Conservation (phyloP, 805 yeast genomes). For the Sugiyamaella americana region DNA sequence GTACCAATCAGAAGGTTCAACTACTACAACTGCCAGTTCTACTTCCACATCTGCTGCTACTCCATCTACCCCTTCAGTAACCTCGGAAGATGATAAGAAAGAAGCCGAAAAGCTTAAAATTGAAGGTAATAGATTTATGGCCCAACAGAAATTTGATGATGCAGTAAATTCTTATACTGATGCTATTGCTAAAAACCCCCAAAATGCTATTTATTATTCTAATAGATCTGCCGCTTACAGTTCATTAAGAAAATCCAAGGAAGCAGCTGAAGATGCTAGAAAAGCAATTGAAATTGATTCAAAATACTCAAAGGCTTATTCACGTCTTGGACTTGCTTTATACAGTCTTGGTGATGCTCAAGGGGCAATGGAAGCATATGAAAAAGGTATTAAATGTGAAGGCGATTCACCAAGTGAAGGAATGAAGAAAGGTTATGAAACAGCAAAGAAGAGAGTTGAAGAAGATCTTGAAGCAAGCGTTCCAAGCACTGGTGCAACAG, state of each 20-base stretch:
- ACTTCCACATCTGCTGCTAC: constrained; percentile 8
- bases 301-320: constrained; percentile 82
- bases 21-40: constrained; percentile 5
- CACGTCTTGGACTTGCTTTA: constrained; percentile 89
- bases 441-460: constrained; percentile 82
- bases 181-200: constrained; percentile 65
- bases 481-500: constrained; percentile 25
- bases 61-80: constrained; percentile 9
- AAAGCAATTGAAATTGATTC: constrained; percentile 75
- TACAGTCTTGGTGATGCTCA: constrained; percentile 91
- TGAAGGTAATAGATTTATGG: constrained; percentile 88
- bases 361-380: constrained; percentile 86
- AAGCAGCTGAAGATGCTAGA: constrained; percentile 80
- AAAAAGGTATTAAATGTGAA: constrained; percentile 79
- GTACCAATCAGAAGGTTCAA: constrained; percentile 28
- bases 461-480: constrained; percentile 48
- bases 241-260: constrained; percentile 62
- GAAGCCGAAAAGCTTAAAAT: constrained; percentile 80
- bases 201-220: constrained; percentile 78
- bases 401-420: constrained; percentile 81
- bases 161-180: constrained; percentile 77
- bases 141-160: constrained; percentile 56
- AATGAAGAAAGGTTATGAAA: constrained; percentile 88
- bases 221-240: constrained; percentile 97
- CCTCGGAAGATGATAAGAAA: constrained; percentile 45